phyloP scores from a whole-genome alignment of 768 basidiomycete genomes.

The Termitomyces sp. region DNA sequence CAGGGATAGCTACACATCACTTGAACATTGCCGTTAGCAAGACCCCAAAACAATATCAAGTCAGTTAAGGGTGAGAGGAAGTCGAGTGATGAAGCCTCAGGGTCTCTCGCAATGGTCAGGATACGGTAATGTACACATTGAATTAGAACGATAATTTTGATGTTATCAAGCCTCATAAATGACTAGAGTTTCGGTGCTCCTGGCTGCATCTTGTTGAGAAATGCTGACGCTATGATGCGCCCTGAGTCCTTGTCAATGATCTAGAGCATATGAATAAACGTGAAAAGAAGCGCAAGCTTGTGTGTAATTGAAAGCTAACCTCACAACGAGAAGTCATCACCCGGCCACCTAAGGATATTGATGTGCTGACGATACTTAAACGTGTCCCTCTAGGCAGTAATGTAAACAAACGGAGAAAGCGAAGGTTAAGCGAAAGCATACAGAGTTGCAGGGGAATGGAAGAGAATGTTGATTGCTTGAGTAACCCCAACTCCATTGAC shows the following conservation, averaged over 20 bases:
- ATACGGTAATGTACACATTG: constrained; percentile 11
- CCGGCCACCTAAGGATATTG: constrained; percentile 60
- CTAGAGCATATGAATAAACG: constrained; percentile 24
- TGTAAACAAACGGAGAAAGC: constrained; percentile 6
- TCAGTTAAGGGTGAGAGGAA: neutral
- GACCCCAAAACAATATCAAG: neutral
- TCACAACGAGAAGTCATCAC: constrained; percentile 72
- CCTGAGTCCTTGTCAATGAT: constrained; percentile 56
- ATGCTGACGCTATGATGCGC: constrained; percentile 58
- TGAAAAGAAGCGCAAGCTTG: constrained; percentile 3
- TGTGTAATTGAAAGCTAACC: constrained; percentile 31
- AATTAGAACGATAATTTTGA: constrained; percentile 2
- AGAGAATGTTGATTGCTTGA: constrained; percentile 63
- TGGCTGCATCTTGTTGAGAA: constrained; percentile 74
- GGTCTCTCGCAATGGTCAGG: neutral
- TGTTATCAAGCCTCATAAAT: neutral
- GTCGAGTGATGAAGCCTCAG: neutral
- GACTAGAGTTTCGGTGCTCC: constrained; percentile 38
- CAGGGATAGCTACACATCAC: neutral
- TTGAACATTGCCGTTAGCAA: constrained; percentile 4
- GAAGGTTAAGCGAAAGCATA: constrained; percentile 26
- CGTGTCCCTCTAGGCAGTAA: constrained; percentile 42
- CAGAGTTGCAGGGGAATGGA: constrained; percentile 65
- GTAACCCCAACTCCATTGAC: constrained; percentile 73
- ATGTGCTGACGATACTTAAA: constrained; percentile 57